Base-by-base conservation (phyloP, 805 yeast species). In the Brettanomyces nanus region DNA sequence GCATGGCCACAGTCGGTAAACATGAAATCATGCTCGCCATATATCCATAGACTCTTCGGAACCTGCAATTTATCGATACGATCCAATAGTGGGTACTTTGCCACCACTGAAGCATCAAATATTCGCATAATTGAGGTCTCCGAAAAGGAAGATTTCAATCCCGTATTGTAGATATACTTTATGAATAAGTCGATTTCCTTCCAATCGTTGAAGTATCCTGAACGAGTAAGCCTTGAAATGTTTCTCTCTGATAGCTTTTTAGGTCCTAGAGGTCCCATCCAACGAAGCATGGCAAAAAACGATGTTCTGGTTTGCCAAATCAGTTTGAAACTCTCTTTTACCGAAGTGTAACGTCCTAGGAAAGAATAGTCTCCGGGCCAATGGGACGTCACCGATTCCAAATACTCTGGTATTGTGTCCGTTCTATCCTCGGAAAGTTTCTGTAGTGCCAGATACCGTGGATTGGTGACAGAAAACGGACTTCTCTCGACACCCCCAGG, bases 401-500 rank as follows among this genome's bases (percentile, higher is more conserved):
- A 19, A 10, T 38, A 2, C 37, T 31, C n/a, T 28, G 43, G 41
- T 2, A 45, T 33, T 9, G 25, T n/a, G 25, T 30, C 13, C 35
- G 42, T 30, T 14, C 43, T 37, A 4, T 31, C 39, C 15, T 19
- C 31, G 30, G 32, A 19, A 1, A 29, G n/a, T 13, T 28, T 19
- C 28, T 47, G n/a, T 6, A 48, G 6, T 21, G 39, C 21, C 6
- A 27, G 35, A 19, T 48, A 47, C 6, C 39, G 37, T 5, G 71
- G 66, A 41, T 69, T 68, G 2, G 68, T 69, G 3, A 81, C 58
- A 0, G 89, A 77, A 51, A 68, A 75, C 0, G 81, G 70, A 34
- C 74, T 75, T 31, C 85, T 64, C 48, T 85, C 94, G 15, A 84
- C 76, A 0, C 95, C 95, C 1, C 81, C 83, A 0, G 95, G 95